phyloP scores from a whole-genome alignment of 306 rosid genomes.

The Trifolium dubium region DNA sequence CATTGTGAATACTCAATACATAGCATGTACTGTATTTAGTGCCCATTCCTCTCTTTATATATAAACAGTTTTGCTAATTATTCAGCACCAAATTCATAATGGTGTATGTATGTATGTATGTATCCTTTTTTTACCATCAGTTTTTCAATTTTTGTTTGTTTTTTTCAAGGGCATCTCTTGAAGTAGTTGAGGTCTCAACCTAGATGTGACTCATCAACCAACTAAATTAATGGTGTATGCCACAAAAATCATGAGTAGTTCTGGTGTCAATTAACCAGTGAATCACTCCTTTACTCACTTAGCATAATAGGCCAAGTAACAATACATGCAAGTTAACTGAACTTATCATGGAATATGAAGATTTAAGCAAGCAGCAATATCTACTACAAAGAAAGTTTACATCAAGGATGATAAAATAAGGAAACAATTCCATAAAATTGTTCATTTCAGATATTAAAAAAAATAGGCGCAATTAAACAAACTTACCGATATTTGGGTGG shows the following conservation, averaged over 20 bases:
- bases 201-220: slow-evolving; percentile 34
- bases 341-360: slow-evolving; percentile 21
- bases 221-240: background rate
- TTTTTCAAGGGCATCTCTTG: background rate
- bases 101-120: background rate
- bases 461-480: background rate
- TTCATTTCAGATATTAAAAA: slow-evolving; percentile 6
- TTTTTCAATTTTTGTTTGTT: background rate
- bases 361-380: slow-evolving; percentile 15
- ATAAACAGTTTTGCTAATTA: background rate
- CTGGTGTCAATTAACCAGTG: slow-evolving; percentile 3
- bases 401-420: background rate
- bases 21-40: slow-evolving; percentile 7
- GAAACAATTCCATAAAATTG: slow-evolving; percentile 1
- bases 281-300: slow-evolving; percentile 14
- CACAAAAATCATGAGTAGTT: slow-evolving; percentile 14
- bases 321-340: slow-evolving; percentile 17
- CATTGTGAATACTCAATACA: background rate
- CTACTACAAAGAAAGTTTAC: background rate
- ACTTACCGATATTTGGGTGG: slow-evolving; percentile 3
- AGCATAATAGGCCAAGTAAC: slow-evolving; percentile 11
- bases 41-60: background rate
- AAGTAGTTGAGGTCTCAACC: slow-evolving; percentile 27
- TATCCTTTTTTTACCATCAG: slow-evolving; percentile 5
- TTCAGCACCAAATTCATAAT: background rate